Evolutionary conservation across 768 basidiomycete genomes (phyloP).

Genomic region (Mycena amicta): DNA sequence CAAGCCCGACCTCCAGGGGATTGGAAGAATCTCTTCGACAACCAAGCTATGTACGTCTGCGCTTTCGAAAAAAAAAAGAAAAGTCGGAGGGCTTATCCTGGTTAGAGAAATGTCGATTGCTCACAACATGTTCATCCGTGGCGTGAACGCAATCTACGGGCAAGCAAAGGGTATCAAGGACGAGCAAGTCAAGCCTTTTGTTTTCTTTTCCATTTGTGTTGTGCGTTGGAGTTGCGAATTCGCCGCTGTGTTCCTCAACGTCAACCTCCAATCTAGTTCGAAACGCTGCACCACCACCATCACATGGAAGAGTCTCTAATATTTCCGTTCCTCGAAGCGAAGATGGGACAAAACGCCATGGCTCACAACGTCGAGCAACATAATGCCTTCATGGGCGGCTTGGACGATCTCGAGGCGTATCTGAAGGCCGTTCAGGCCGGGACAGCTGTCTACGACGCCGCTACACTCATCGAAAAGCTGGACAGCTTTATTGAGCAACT

Average conservation of each 20-base stretch:
- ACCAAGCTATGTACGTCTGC: constrained; percentile 5
- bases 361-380: constrained; percentile 24
- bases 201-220: constrained; percentile 20
- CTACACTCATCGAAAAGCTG: constrained; percentile 6
- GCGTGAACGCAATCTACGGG: constrained; percentile 23
- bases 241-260: neutral
- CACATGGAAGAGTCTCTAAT: constrained; percentile 23
- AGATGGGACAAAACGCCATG: constrained; percentile 18
- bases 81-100: neutral
- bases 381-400: constrained; percentile 14
- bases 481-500: constrained; percentile 10
- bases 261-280: constrained; percentile 4
- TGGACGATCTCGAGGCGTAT: constrained; percentile 18
- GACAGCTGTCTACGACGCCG: constrained; percentile 9
- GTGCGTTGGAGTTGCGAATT: neutral
- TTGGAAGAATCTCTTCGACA: constrained; percentile 15
- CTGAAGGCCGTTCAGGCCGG: constrained; percentile 9
- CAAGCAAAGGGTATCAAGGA: constrained; percentile 16
- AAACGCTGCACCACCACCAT: constrained; percentile 24
- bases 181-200: constrained; percentile 22
- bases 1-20: constrained; percentile 5
- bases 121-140: constrained; percentile 28
- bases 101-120: constrained; percentile 25
- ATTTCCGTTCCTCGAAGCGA: constrained; percentile 23
- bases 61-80: neutral